phyloP scores from a whole-genome alignment of 2,329 filamentous ascomycete genomes.

The Rugonectria rugulosa region DNA sequence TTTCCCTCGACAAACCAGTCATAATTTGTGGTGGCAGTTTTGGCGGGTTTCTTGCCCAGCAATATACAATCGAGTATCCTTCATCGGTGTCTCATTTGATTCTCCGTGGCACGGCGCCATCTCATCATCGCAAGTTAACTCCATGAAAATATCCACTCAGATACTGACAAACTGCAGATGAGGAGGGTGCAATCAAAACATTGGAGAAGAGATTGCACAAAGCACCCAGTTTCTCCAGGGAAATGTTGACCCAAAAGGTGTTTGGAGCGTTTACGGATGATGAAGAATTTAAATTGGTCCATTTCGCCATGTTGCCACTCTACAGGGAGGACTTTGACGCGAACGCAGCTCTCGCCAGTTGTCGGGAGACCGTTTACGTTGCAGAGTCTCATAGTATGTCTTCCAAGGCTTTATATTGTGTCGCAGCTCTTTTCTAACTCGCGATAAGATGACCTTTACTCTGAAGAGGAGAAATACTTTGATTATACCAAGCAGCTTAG shows the following conservation, averaged over 20 bases:
- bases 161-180: slow-evolving; percentile 15
- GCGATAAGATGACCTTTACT: slow-evolving; percentile 25
- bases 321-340: slow-evolving; percentile 26
- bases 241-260: slow-evolving; percentile 27
- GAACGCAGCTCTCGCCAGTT: slow-evolving; percentile 13
- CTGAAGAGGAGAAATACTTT: slow-evolving; percentile 26
- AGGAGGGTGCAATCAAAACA: slow-evolving; percentile 26
- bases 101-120: slow-evolving; percentile 27
- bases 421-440: background rate
- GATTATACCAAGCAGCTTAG: slow-evolving; percentile 20
- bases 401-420: too few species aligned
- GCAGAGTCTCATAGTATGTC: slow-evolving; percentile 30
- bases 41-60: slow-evolving; percentile 29
- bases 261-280: slow-evolving; percentile 26
- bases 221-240: slow-evolving; percentile 21
- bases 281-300: slow-evolving; percentile 24
- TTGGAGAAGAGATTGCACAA: slow-evolving; percentile 23
- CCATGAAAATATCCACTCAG: background rate
- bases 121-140: slow-evolving; percentile 25
- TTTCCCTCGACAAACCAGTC: slow-evolving; percentile 10
- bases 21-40: slow-evolving; percentile 31
- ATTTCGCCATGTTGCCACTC: slow-evolving; percentile 31
- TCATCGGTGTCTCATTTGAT: slow-evolving; percentile 19
- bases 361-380: slow-evolving; percentile 25
- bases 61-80: slow-evolving; percentile 27